A percentile compares a stretch with the other conserved stretches of the same genome.
phyloP scores from a whole-genome alignment of 352 stramenopile species.

The Phytophthora melonis region DNA sequence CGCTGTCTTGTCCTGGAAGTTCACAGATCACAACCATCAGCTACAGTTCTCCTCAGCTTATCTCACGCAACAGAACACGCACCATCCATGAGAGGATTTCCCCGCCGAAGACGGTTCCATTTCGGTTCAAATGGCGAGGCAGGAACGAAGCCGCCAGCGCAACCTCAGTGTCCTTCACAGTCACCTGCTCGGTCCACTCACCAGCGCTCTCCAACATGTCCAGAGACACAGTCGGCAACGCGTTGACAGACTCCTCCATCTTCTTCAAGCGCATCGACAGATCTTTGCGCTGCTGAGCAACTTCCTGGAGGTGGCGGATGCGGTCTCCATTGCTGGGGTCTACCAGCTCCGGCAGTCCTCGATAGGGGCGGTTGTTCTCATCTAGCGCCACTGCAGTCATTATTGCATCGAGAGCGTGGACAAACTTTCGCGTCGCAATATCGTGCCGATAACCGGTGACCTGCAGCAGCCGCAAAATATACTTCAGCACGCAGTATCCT shows the following conservation, averaged over 20 bases:
- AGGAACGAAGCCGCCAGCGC: slow-evolving; percentile 61
- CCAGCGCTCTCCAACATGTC: slow-evolving; percentile 25
- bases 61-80: neutral
- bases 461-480: neutral
- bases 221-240: slow-evolving; percentile 24
- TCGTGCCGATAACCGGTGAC: slow-evolving; percentile 46
- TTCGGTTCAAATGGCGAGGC: slow-evolving; percentile 61
- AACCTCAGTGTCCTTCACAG: slow-evolving; percentile 53
- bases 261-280: slow-evolving; percentile 36
- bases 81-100: slow-evolving; percentile 64
- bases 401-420: slow-evolving; percentile 44
- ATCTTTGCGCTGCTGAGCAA: slow-evolving; percentile 33
- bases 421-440: slow-evolving; percentile 32
- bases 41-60: neutral
- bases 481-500: neutral
- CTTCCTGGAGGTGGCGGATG: slow-evolving; percentile 26
- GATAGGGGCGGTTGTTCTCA: slow-evolving; percentile 33
- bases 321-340: slow-evolving; percentile 23
- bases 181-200: slow-evolving; percentile 7
- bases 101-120: slow-evolving; percentile 63
- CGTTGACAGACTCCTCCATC: slow-evolving; percentile 36
- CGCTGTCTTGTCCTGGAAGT: slow-evolving; percentile 55
- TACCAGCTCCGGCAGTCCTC: slow-evolving; percentile 39
- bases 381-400: slow-evolving; percentile 60
- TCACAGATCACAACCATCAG: neutral